Evolutionary conservation across 768 basidiomycete genomes (phyloP), one percentile per base, ranked within the genome.

Genomic region (Erythrobasidium yunnanense): DNA sequence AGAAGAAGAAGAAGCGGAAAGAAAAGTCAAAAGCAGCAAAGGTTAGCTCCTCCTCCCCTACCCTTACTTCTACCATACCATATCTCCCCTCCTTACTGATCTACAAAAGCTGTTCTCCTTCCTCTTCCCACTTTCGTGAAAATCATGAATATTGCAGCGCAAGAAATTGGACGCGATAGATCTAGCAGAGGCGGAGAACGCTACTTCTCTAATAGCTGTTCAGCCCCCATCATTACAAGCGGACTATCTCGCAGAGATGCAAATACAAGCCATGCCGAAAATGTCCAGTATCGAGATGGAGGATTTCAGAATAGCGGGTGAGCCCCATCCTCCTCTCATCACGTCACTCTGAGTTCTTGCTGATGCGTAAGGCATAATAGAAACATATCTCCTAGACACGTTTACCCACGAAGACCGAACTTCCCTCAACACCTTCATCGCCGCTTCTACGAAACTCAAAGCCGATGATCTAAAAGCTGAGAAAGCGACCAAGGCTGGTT

Each of bases 401-500:
- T n/a, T 25, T 20, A 30, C 46, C 20, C 27, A 50, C 4, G 27
- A 25, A 25, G 8, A 29, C 27, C 47, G 60, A 5, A 51, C 49
- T 25, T 25, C 27, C 5, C 30, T 63, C 3, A 51, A 51, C n/a
- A 30, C 25, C 2, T 63, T 63, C 60, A 33, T 63, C 23, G 38
- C 29, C 20, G 27, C 20, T 25, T 20, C 60, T 5, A 50, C 60
- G 17, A 32, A 49, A 22, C 11, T 63, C 3, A 27, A 15, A 25
- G 29, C 32, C 47, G 38, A 49, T 15, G 49, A 63, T 3, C 33
- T 63, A 18, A 46, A 63, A 34, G 27, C 27, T 11, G 46, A 25
- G 30, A 17, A 18, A 17, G 23, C 8, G 54, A 88, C 88, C 74
- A 78, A 80, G 51, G 82, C 81, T 66, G 90, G 90, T n/a, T 82